Base-by-base conservation (phyloP, 192 early-diverging fungal species). In the Backusella mclennaniae region DNA sequence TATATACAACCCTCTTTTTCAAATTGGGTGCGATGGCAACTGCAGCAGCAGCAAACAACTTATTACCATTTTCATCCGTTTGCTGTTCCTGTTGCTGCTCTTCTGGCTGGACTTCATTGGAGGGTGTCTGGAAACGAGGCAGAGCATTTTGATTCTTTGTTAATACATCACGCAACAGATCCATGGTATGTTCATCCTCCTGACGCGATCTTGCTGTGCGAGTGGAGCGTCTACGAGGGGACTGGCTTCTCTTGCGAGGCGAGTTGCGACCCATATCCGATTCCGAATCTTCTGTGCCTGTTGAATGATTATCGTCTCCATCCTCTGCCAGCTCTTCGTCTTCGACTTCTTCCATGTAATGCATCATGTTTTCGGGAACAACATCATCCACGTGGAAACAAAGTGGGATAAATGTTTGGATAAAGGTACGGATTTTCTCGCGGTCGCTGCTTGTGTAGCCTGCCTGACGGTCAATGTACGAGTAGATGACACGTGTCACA, bases 341-440 rank as follows among this genome's bases (percentile, higher is more conserved):
- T 38, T 85, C 85, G n/a, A 82, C 82, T 6, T 88, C 86, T 7
- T 94, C 79, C 1, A 73, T 56, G 31, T 78, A 90, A 23, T 82
- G 77, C 69, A 75, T 81, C 39, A 87, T 71, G 4, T 81, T 76
- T 19, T 85, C 86, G 14, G 88, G 87, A 0, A 78, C 76, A 17
- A 84, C 76, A 53, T 79, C 76, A 5, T 89, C 87, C 21, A 93
- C 36, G 23, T 79, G 83, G 77, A 93, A 95, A 71, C 90, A 92
- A n/a, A 85, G 76, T 29, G 86, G 87, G 6, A 95, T 88, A 88
- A 92, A 97, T 33, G 78, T 89, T 73, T 74, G 89, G 79, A 96
- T 87, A 73, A 97, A 94, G 26, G 88, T 88, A 44, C 90, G 86
- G 82, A 97, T 91, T 77, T 87, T 84, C 44, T 94, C 93, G 76